phyloP scores from a whole-genome alignment of 768 basidiomycete genomes.

The Tylopilus plumbeoviolaceoides region DNA sequence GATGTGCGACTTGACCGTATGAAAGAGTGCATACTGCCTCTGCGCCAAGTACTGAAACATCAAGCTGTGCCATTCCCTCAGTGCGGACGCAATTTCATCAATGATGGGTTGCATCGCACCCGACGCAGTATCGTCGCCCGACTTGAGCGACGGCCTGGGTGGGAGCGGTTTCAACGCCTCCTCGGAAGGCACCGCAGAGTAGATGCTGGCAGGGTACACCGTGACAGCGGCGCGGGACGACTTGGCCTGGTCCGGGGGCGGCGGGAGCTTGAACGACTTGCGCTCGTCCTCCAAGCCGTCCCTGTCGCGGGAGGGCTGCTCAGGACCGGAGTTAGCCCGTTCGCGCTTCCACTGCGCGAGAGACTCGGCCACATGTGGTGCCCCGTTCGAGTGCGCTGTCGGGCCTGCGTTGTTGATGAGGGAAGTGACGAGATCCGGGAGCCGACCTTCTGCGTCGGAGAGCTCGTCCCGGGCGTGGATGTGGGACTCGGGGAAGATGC shows the following conservation, averaged over 20 bases:
- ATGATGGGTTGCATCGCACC: conserved; percentile 86
- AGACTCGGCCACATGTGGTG: conserved; percentile 43
- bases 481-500: conserved; percentile 90
- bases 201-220: conserved; percentile 72
- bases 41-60: conserved; percentile 89
- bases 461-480: conserved; percentile 84
- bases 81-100: conserved; percentile 94
- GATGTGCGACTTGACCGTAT: conserved; percentile 81
- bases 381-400: conserved; percentile 24
- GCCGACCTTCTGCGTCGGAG: conserved; percentile 81
- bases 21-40: conserved; percentile 87
- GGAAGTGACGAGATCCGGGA: conserved; percentile 68
- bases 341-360: conserved; percentile 43
- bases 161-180: conserved; percentile 70
- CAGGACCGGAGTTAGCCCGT: conserved; percentile 24
- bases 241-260: conserved; percentile 71
- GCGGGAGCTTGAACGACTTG: conserved; percentile 68
- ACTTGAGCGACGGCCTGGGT: conserved; percentile 90
- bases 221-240: conserved; percentile 68
- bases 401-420: conserved; percentile 37
- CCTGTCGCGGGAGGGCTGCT: conserved; percentile 39
- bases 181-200: conserved; percentile 66
- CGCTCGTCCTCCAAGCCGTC: conserved; percentile 58
- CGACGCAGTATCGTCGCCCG: conserved; percentile 87
- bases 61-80: conserved; percentile 92